A percentile compares a stretch with the other conserved stretches of the same genome.
These are phyloP conservation scores for Meredithiella fracta DNA, from an alignment of 2,329 filamentous ascomycete species.

Conservation along the genomic window DNA sequence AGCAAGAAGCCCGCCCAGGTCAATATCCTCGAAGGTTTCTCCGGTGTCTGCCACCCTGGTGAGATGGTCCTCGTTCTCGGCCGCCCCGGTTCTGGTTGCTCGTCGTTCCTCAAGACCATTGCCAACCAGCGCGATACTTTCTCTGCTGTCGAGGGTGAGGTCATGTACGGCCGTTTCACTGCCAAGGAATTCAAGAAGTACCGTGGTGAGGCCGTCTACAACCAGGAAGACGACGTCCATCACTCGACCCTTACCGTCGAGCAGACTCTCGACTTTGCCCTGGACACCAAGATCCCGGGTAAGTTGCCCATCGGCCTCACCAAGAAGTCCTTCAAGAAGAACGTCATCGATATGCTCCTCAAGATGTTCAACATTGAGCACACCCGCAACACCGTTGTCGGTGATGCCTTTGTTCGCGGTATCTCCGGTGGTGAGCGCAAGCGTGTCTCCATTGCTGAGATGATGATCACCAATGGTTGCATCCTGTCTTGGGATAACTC, in stretches of 20 bases:
- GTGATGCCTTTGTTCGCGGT: slow-evolving; percentile 65
- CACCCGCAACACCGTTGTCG: slow-evolving; percentile 69
- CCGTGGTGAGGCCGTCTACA: slow-evolving; percentile 71
- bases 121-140: slow-evolving; percentile 47
- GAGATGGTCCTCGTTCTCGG: slow-evolving; percentile 82
- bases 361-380: slow-evolving; percentile 94
- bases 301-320: slow-evolving; percentile 61
- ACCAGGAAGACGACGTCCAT: slow-evolving; percentile 73
- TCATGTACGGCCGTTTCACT: slow-evolving; percentile 59
- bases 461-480: slow-evolving; percentile 59
- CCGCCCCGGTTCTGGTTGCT: slow-evolving; percentile 56
- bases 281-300: slow-evolving; percentile 70
- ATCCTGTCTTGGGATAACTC: slow-evolving; percentile 63
- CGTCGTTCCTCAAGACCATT: slow-evolving; percentile 52
- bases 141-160: slow-evolving; percentile 45
- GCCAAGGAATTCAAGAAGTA: slow-evolving; percentile 57
- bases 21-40: slow-evolving; percentile 57
- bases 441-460: slow-evolving; percentile 68
- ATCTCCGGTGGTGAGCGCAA: slow-evolving; percentile 67
- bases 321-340: slow-evolving; percentile 58
- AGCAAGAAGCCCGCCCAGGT: slow-evolving; percentile 54
- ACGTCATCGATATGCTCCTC: slow-evolving; percentile 56
- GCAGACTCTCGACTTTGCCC: slow-evolving; percentile 70
- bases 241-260: slow-evolving; percentile 73
- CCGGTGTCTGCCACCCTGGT: slow-evolving; percentile 55